Percentiles rank a stretch among this genome's conserved stretches.
Evolutionary conservation across 257 asterid genomes (phyloP).

Genomic region (Penstemon barbatus): DNA sequence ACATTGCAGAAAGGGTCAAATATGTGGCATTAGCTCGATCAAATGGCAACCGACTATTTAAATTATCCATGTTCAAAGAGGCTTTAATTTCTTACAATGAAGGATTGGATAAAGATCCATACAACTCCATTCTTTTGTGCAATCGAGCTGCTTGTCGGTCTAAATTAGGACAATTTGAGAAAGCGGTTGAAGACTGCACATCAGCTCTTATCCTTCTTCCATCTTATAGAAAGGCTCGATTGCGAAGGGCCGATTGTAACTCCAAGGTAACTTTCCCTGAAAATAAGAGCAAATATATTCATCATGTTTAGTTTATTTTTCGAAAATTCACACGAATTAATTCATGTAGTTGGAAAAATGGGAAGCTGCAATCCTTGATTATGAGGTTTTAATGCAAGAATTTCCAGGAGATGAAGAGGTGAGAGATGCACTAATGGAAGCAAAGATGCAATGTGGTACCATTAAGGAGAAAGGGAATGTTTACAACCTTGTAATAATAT

Average conservation of each 20-base stretch:
- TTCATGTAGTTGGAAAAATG: conserved; percentile 55
- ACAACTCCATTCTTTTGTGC: conserved; percentile 56
- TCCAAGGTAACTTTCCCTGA: conserved; percentile 42
- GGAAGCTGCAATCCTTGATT: conserved; percentile 67
- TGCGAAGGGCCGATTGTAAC: conserved; percentile 56
- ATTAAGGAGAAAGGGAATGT: conserved; percentile 8
- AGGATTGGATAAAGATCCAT: conserved; percentile 52
- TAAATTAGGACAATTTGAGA: conserved; percentile 52
- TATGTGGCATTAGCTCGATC: conserved; percentile 40
- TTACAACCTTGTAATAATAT: conserved; percentile 5
- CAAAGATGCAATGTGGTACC: conserved; percentile 36
- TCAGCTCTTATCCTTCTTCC: conserved; percentile 52
- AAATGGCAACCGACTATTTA: conserved; percentile 52
- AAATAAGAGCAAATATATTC: background rate
- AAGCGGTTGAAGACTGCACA: conserved; percentile 64
- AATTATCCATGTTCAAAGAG: conserved; percentile 45
- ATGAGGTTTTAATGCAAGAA: conserved; percentile 56
- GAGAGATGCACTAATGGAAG: conserved; percentile 33
- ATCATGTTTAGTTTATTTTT: background rate
- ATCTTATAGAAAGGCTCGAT: conserved; percentile 56
- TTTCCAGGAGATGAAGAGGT: conserved; percentile 48
- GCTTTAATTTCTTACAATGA: conserved; percentile 46
- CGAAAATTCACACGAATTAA: background rate
- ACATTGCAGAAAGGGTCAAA: conserved; percentile 31
- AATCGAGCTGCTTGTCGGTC: conserved; percentile 63